Evolutionary conservation across 75 land plant species (phyloP).

Genomic region (Pseudotsuga menziesii): DNA sequence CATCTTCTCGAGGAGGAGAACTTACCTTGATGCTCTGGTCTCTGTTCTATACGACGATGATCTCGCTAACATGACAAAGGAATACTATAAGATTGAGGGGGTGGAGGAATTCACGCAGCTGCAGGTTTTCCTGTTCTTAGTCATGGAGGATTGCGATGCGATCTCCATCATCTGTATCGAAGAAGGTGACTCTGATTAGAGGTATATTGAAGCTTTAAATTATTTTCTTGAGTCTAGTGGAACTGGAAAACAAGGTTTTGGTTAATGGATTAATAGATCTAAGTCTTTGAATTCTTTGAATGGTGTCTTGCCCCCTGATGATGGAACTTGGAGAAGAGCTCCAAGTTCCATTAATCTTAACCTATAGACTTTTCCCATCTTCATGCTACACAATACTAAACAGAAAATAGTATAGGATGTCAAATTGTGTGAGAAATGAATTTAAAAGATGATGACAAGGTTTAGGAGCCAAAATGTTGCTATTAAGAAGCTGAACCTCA

Average conservation of each 20-base stretch:
- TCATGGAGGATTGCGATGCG: constrained; percentile 15
- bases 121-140: constrained; percentile 34
- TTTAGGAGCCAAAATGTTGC: too few relatives aligned
- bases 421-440: too few relatives aligned
- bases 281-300: neutral
- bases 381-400: too few relatives aligned
- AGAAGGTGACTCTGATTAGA: constrained; percentile 29
- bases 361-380: too few relatives aligned
- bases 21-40: constrained; percentile 48
- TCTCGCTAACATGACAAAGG: constrained; percentile 51
- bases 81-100: constrained; percentile 38
- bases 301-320: neutral
- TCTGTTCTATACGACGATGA: constrained; percentile 49
- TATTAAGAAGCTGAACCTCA: too few relatives aligned
- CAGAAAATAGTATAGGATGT: too few relatives aligned
- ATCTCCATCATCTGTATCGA: constrained; percentile 10
- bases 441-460: too few relatives aligned
- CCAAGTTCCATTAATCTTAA: too few relatives aligned
- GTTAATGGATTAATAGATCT: neutral
- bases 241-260: neutral
- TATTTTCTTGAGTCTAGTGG: constrained; percentile 24
- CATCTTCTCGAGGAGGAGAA: constrained; percentile 50
- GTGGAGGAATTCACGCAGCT: constrained; percentile 29
- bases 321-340: neutral
- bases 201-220: constrained; percentile 49